Percentiles rank a stretch among this genome's conserved stretches.
These are phyloP conservation scores for Didymellaceae sp. DNA, from an alignment of 2,329 filamentous ascomycete species.

Conservation along the genomic window DNA sequence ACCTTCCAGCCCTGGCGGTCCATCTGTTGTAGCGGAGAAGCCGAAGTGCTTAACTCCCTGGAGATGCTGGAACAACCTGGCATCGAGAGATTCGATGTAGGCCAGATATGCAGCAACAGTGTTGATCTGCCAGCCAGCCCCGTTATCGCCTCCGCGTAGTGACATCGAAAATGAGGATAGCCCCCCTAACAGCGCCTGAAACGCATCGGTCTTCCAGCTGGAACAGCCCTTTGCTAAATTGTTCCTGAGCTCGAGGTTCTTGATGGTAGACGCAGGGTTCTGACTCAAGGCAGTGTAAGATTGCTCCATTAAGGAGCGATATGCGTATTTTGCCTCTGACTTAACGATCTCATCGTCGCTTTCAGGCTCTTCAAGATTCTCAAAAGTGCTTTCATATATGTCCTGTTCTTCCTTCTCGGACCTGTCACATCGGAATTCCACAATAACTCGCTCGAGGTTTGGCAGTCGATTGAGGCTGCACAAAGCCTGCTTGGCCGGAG, in stretches of 20 bases:
- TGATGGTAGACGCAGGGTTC: background rate
- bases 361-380: background rate
- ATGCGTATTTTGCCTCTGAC: background rate
- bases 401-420: background rate
- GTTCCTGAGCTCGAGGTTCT: background rate
- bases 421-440: background rate
- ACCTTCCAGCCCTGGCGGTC: background rate
- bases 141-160: background rate
- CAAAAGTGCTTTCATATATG: background rate
- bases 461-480: background rate
- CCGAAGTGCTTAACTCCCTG: background rate
- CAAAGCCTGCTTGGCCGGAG: background rate
- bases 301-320: background rate
- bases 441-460: background rate
- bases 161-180: background rate
- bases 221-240: background rate
- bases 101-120: background rate
- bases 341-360: background rate
- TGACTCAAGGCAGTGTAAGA: background rate
- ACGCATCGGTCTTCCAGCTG: background rate
- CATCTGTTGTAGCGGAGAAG: background rate
- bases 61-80: background rate
- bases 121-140: background rate
- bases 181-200: background rate
- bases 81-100: background rate